These are phyloP conservation scores for Moelleriella libera DNA, from an alignment of 2,329 filamentous ascomycete species.

Conservation along the genomic window DNA sequence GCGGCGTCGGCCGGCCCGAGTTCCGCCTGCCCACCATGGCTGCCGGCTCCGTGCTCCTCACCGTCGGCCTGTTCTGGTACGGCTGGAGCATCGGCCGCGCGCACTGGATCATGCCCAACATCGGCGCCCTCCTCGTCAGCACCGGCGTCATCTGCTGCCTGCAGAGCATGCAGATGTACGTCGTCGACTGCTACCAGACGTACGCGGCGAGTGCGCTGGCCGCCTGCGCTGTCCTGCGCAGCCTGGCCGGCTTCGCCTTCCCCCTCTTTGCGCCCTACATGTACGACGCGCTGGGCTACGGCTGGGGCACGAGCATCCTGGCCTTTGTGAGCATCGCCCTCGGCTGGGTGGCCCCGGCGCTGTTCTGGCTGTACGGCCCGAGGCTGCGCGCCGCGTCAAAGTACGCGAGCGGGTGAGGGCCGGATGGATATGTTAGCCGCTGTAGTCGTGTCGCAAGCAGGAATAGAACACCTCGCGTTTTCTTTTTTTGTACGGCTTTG, in stretches of 20 bases:
- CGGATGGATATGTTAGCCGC: too few relatives aligned
- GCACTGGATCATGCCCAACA: conserved; percentile 2
- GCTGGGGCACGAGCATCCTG: conserved; percentile 3
- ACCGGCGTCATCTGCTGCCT: conserved; percentile 1
- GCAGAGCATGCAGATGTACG: conserved; percentile 3
- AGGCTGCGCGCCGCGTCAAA: conserved; percentile 1
- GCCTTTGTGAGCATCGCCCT: background rate
- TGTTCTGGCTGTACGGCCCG: conserved; percentile 2
- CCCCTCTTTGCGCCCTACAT: conserved; percentile 9
- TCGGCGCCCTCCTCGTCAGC: background rate
- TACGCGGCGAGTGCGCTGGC: conserved; percentile 9
- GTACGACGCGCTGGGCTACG: conserved; percentile 8
- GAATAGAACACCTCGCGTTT: too few relatives aligned
- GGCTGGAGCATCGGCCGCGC: conserved; percentile 32
- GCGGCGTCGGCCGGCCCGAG: conserved; percentile 7
- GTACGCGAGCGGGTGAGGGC: background rate
- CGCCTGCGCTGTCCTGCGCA: conserved; percentile 8
- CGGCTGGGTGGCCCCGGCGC: conserved; percentile 1
- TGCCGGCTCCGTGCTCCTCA: conserved; percentile 27
- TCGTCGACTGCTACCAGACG: conserved; percentile 7
- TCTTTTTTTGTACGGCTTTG: too few relatives aligned
- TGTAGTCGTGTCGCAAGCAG: too few relatives aligned
- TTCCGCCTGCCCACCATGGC: conserved; percentile 10
- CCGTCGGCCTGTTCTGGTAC: conserved; percentile 55
- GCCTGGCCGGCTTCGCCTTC: conserved; percentile 8